These are phyloP conservation scores for Solanum acaule DNA, from an alignment of 257 asterid genomes.

Conservation along the genomic window DNA sequence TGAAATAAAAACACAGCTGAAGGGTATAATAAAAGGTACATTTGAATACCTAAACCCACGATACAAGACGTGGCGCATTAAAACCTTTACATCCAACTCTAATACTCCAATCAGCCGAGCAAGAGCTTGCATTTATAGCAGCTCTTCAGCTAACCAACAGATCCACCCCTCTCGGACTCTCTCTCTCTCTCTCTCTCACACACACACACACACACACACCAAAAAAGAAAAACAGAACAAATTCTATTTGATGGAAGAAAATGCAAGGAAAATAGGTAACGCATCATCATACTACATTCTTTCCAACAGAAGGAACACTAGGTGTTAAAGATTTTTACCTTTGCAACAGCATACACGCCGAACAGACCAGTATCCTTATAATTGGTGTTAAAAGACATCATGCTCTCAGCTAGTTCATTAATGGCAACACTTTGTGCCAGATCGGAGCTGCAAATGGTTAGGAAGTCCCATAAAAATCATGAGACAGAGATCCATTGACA, in stretches of 20 bases:
- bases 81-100: background rate
- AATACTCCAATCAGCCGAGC: background rate
- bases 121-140: background rate
- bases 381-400: slow-evolving; percentile 88
- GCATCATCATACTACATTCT: background rate
- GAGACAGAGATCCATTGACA: background rate
- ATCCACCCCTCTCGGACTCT: background rate
- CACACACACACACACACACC: background rate
- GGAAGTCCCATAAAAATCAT: slow-evolving; percentile 6
- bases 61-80: background rate
- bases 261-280: background rate
- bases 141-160: background rate
- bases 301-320: background rate
- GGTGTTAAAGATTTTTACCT: slow-evolving; percentile 27
- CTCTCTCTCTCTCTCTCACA: background rate
- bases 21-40: background rate
- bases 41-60: background rate
- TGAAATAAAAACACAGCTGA: background rate
- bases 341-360: slow-evolving; percentile 85
- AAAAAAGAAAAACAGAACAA: background rate
- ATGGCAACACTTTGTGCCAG: slow-evolving; percentile 68
- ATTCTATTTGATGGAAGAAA: background rate
- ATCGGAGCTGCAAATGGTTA: slow-evolving; percentile 40
- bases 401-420: slow-evolving; percentile 72
- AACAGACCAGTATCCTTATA: slow-evolving; percentile 88